Base-by-base conservation (phyloP, 805 yeast species). In the Metschnikowia hibisci region DNA sequence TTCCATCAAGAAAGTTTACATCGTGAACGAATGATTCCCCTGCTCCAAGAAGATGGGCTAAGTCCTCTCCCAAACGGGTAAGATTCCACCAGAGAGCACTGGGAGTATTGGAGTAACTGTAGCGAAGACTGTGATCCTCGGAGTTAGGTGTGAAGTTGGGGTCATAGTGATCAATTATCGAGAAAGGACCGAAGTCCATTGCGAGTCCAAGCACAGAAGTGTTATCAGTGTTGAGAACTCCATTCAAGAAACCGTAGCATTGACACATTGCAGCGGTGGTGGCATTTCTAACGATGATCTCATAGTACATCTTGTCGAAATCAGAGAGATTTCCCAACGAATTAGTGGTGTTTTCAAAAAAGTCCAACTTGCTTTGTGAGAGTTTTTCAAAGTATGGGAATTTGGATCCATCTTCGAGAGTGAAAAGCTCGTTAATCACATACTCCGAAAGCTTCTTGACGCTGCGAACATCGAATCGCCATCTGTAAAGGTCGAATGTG, bases 111-210 rank as follows among this genome's bases (percentile, higher is more conserved):
- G 75, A 74, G 64, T 84, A 90, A 6, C 88, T 78, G 60, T 93
- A 91, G 34, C 96, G 71, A 13, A 69, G 60, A 38, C 69, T 66
- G 33, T 73, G 75, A 62, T 93, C 99, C 57, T 89, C 97, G 43
- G 87, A 88, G 58, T 93, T 91, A 2, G 98, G 91, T 0, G 97
- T 86, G 57, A 76, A 91, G 38, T 74, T 63, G 12, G 95, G 90
- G 55, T 87, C 82, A 58, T 83, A 91, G 35, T 76, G 78, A 57
- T 90, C 96, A 84, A 90, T 76, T 47, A 89, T 84, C 14, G 95
- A 86, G 66, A 87, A 93, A 0, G 99, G 98, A 3, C 98, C 99
- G 62, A 84, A 93, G 63, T 91, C 99, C 63, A 93, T 77, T 0
- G 96, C 78, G 9, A 89, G 67, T 0, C 99, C 99, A 34, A 84